phyloP scores from a whole-genome alignment of 2,329 filamentous ascomycete species.

The Ophiostoma perfectum region DNA sequence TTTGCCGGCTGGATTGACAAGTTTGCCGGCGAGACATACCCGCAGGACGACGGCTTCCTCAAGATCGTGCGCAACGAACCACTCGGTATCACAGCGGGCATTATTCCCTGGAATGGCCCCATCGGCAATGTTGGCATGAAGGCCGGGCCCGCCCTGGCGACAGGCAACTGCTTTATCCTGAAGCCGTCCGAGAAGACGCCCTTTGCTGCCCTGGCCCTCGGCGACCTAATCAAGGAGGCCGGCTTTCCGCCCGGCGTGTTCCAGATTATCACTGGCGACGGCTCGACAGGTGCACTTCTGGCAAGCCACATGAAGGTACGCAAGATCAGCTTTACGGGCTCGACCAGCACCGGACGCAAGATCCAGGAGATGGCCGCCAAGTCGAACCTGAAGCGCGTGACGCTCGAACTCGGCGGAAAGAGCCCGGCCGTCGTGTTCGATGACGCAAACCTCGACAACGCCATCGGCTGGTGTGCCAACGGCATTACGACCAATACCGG shows the following conservation, averaged over 20 bases:
- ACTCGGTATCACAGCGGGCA: constrained; percentile 31
- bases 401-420: constrained; percentile 66
- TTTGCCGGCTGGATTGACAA: constrained; percentile 39
- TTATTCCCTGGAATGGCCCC: constrained; percentile 39
- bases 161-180: constrained; percentile 41
- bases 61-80: constrained; percentile 37
- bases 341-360: constrained; percentile 59
- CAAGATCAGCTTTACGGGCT: constrained; percentile 65
- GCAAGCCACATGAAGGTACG: constrained; percentile 38
- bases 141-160: constrained; percentile 38
- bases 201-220: constrained; percentile 35
- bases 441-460: constrained; percentile 57
- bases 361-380: constrained; percentile 57
- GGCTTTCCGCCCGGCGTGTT: constrained; percentile 43
- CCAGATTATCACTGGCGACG: constrained; percentile 39
- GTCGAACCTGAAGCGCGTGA: constrained; percentile 61
- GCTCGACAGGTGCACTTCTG: constrained; percentile 29
- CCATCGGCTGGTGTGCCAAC: constrained; percentile 40
- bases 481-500: constrained; percentile 63
- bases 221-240: constrained; percentile 36
- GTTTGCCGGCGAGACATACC: constrained; percentile 36
- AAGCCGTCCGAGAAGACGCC: constrained; percentile 43
- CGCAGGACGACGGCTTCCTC: constrained; percentile 44
- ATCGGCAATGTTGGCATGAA: constrained; percentile 37
- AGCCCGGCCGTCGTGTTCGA: constrained; percentile 58